Percentiles rank a stretch among this genome's conserved stretches.
phyloP scores from a whole-genome alignment of 2,329 filamentous ascomycete genomes.

The Pseudogymnoascus sp. region DNA sequence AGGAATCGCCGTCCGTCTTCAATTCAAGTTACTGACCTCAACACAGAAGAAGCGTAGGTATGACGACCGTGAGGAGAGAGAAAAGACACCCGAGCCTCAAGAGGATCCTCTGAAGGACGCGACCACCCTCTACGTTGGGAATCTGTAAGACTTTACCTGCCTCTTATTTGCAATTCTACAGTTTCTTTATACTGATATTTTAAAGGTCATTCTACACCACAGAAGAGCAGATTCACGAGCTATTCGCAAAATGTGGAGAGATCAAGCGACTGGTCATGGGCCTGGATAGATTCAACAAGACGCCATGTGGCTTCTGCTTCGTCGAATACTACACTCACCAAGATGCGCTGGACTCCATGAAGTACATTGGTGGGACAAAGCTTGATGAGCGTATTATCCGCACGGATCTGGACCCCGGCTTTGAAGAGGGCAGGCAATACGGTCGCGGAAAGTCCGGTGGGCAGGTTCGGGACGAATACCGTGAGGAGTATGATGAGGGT shows the following conservation, averaged over 20 bases:
- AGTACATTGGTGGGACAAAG: conserved; percentile 97
- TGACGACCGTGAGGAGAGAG: conserved; percentile 46
- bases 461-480: conserved; percentile 95
- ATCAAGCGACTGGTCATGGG: conserved; percentile 98
- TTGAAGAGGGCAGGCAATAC: conserved; percentile 92
- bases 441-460: conserved; percentile 92
- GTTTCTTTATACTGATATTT: conserved; percentile 14
- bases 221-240: conserved; percentile 96
- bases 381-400: conserved; percentile 94
- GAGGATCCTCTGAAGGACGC: conserved; percentile 79
- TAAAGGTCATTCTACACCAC: conserved; percentile 90
- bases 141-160: conserved; percentile 51
- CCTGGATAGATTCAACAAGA: conserved; percentile 93
- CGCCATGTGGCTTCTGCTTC: conserved; percentile 97
- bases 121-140: conserved; percentile 94
- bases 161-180: conserved; percentile 28
- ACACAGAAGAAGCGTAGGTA: conserved; percentile 48
- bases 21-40: conserved; percentile 17
- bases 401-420: conserved; percentile 91
- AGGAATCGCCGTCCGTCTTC: conserved; percentile 11
- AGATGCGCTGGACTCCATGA: conserved; percentile 95
- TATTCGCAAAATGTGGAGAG: conserved; percentile 93
- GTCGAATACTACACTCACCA: conserved; percentile 98
- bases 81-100: conserved; percentile 38
- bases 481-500: conserved; percentile 93